Percentiles rank a stretch among this genome's conserved stretches.
Evolutionary conservation across 352 stramenopile genomes (phyloP).

Genomic region (Globisporangium mamillatum): DNA sequence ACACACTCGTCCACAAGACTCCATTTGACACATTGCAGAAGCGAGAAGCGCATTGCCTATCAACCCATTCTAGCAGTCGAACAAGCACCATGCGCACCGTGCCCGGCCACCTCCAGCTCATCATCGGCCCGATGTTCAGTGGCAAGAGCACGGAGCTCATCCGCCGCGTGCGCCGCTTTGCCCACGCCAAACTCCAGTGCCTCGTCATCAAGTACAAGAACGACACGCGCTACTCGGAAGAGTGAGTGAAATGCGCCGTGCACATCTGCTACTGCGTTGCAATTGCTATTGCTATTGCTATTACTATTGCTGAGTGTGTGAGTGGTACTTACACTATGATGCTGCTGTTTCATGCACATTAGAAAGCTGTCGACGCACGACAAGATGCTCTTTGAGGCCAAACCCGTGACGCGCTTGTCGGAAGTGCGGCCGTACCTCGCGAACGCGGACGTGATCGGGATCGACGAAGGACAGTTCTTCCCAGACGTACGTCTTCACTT

Average conservation of each 20-base stretch:
- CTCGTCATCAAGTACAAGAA: constrained; percentile 84
- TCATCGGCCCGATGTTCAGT: constrained; percentile 87
- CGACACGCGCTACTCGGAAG: constrained; percentile 73
- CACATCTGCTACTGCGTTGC: background rate
- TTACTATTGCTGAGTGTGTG: background rate
- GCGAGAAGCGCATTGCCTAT: background rate
- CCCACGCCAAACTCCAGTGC: constrained; percentile 74
- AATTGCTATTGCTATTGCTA: background rate
- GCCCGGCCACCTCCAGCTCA: constrained; percentile 71
- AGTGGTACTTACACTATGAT: background rate
- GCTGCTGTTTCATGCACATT: background rate
- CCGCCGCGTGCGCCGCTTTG: constrained; percentile 74
- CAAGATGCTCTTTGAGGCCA: constrained; percentile 65
- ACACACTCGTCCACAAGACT: background rate
- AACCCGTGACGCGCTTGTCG: constrained; percentile 49
- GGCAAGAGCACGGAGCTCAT: constrained; percentile 88
- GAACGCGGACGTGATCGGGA: constrained; percentile 82
- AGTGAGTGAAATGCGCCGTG: constrained; percentile 22
- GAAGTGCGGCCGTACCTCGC: constrained; percentile 56
- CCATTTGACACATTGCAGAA: constrained; percentile 14
- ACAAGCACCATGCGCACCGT: constrained; percentile 21
- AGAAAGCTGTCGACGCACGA: constrained; percentile 80
- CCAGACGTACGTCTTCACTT: constrained; percentile 42
- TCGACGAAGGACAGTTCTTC: constrained; percentile 88
- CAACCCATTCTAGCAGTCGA: background rate